Evolutionary conservation across 805 yeast genomes (phyloP), one percentile per base, ranked within the genome.

Genomic region (Ogataea paraovalis): DNA sequence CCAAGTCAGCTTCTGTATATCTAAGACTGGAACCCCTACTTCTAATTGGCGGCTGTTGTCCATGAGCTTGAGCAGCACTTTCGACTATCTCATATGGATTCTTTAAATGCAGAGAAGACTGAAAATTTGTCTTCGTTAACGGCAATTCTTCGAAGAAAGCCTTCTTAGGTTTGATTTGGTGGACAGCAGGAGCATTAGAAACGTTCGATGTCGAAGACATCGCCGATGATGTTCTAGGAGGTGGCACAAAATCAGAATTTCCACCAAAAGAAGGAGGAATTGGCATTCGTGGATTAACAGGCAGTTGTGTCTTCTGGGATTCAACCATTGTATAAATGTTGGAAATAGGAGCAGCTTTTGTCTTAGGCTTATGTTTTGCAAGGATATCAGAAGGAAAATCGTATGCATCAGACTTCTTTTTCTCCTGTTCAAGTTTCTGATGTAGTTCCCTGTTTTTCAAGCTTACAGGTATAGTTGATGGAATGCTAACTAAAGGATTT

Each of bases 361-460:
- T 75, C 57, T 58, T 77, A 68, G 62, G 69, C 38, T 54, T 50
- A 25, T 58, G 70, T 20, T 68, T 70, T 1, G 74, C 66, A 12
- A 83, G 65, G 39, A 85, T 60, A 40, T 73, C 79, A 19, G 71
- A 67, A 1, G 92, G 92, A 57, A 85, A 83, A 58, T 85, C 94
- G 56, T 83, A 85, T 0, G 90, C 89, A 66, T 84, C 88, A n/a
- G 83, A 76, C 60, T 80, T 82, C 56, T 76, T 75, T 62, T 82
- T 82, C 36, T 70, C 69, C n/a, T 64, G 66, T 45, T 69, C 71
- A 16, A 79, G 59, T 41, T 70, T 69, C 46, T 56, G 42, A 7
- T 53, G 48, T 6, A 60, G 38, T 10, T 52, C 47, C 21, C 49
- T 45, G 34, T 50, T 56, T 32, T 49, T 36, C 10, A n/a, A 18